These are phyloP conservation scores for Entophlyctis helioformis DNA, from an alignment of 192 early-diverging fungal genomes.

Conservation along the genomic window DNA sequence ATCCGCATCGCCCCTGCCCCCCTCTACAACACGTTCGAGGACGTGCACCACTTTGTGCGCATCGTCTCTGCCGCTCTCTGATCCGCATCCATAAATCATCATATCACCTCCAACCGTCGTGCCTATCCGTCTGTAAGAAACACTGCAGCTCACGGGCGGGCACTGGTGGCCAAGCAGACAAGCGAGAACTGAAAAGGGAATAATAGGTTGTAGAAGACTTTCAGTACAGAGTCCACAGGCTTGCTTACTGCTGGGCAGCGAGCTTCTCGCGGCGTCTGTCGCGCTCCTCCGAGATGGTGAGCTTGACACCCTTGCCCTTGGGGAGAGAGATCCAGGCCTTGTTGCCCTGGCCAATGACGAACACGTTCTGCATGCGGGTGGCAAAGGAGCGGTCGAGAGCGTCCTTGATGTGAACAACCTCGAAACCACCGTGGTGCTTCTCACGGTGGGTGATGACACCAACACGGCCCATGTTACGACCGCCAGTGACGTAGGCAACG, in stretches of 20 bases:
- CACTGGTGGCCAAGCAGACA: too few species aligned
- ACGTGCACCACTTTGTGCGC: slow-evolving; percentile 60
- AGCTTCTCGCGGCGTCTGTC: slow-evolving; percentile 79
- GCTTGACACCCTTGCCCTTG: slow-evolving; percentile 97
- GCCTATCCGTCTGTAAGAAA: too few species aligned
- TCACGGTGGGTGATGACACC: slow-evolving; percentile 95
- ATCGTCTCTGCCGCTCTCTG: too few species aligned
- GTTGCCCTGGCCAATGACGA: slow-evolving; percentile 67
- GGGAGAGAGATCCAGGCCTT: slow-evolving; percentile 94
- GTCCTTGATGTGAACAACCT: slow-evolving; percentile 99
- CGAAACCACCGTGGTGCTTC: slow-evolving; percentile 94
- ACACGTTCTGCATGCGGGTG: slow-evolving; percentile 95
- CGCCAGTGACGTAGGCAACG: slow-evolving; percentile 93
- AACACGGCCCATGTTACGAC: slow-evolving; percentile 96
- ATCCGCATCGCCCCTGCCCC: slow-evolving; percentile 85
- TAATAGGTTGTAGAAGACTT: too few species aligned
- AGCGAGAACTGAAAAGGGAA: too few species aligned
- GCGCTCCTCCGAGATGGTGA: slow-evolving; percentile 98
- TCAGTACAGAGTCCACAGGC: too few species aligned
- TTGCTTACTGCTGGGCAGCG: too few species aligned
- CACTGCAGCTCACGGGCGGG: too few species aligned
- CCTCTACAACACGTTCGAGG: slow-evolving; percentile 78
- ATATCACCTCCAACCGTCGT: too few species aligned
- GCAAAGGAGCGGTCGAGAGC: slow-evolving; percentile 88
- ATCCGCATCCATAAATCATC: too few species aligned